These are phyloP conservation scores for Juglanconis oblonga DNA, from an alignment of 2,329 filamentous ascomycete species.

Conservation along the genomic window DNA sequence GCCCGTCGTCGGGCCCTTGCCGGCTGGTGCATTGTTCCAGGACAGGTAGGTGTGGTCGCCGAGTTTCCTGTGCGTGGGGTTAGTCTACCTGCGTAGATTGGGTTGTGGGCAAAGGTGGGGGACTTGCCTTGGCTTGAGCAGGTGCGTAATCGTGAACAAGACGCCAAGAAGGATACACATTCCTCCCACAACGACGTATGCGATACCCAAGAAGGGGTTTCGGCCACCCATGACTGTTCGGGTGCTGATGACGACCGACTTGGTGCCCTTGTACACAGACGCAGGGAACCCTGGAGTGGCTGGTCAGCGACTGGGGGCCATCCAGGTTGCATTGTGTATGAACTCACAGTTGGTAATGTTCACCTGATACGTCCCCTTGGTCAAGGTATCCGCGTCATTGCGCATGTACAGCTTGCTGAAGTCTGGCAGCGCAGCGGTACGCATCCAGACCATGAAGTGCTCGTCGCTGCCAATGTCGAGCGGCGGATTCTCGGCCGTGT, in stretches of 20 bases:
- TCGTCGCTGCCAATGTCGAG: conserved; percentile 75
- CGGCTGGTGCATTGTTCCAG: conserved; percentile 70
- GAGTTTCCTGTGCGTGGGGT: conserved; percentile 68
- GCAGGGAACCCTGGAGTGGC: conserved; percentile 72
- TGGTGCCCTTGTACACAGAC: conserved; percentile 75
- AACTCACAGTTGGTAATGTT: conserved; percentile 74
- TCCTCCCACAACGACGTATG: conserved; percentile 90
- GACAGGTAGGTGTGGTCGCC: conserved; percentile 96
- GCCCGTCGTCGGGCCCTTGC: conserved; percentile 39
- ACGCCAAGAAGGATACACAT: conserved; percentile 86
- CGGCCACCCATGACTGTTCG: conserved; percentile 90
- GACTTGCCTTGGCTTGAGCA: conserved; percentile 81
- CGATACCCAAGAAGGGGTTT: conserved; percentile 94
- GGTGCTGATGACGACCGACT: conserved; percentile 86
- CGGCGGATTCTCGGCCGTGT: conserved; percentile 61
- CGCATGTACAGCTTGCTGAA: conserved; percentile 92
- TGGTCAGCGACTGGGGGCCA: conserved; percentile 11
- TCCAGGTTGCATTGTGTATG: not conserved
- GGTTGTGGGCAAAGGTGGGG: not conserved
- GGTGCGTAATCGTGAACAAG: conserved; percentile 84
- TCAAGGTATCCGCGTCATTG: conserved; percentile 71
- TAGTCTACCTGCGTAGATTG: not conserved
- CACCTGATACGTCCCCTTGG: conserved; percentile 69
- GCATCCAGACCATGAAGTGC: conserved; percentile 98
- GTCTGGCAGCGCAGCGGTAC: conserved; percentile 85